Evolutionary conservation across 2,329 filamentous ascomycete genomes (phyloP), one percentile per base, ranked within the genome.

Genomic region (Penicillium psychrosexuale): DNA sequence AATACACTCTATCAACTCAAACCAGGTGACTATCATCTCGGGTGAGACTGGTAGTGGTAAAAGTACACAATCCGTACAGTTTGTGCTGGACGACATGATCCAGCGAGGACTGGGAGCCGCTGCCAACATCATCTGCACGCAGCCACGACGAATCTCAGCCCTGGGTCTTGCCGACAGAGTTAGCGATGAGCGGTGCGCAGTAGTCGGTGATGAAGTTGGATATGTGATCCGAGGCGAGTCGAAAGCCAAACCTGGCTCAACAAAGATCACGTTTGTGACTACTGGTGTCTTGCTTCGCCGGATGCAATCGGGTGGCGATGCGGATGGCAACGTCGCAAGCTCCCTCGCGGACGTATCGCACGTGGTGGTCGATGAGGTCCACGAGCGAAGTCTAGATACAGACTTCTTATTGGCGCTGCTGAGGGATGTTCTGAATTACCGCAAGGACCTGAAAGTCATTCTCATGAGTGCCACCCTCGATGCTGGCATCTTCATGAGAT

Each of bases 31-130:
- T 0, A 97, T 99, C 66, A 94, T 99, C 64, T 95, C 92, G 40
- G 94, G 94, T 63, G 94, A 97, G 75, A 99, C 94, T 4, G 94
- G 94, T 50, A 96, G 91, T 17, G 94, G 94, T 68, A 99, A 99
- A 74, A 96, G 90, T 46, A 97, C 94, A 0, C 94, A 99, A 72
- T 94, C 91, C 2, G 91, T 97, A 33, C 94, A 99, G 71, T 99
- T 97, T 72, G 82, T 99, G 40, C 80, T 99, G 1, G 94, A 99
- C 66, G 90, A 97, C 64, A 78, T 97, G 60, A 96, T 97, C 64
- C 80, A 83, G 58, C 81, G 83, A 43, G 84, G 87, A 8, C 79
- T 95, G 8, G 94, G 93, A 2, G 83, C 83, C 12, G 84, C 84
- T 12, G 89, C 87, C 31, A 97, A 95, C 67, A 96, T 99, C 59